A percentile compares a stretch with the other conserved stretches of the same genome.
Evolutionary conservation across 768 basidiomycete species (phyloP).

Genomic region (Trametopsis cervina): DNA sequence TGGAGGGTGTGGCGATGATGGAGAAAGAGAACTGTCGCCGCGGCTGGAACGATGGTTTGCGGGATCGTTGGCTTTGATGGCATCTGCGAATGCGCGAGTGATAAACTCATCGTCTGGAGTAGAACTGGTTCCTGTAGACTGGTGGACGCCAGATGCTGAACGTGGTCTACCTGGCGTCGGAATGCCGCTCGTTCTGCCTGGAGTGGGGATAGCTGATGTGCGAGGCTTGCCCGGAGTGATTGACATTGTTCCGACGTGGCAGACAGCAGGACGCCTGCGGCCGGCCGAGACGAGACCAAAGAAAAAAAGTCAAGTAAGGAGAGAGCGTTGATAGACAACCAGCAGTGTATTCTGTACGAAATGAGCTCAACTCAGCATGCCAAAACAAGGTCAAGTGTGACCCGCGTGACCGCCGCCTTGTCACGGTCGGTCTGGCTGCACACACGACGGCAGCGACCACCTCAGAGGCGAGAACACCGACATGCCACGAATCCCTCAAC

Average conservation of each 20-base stretch:
- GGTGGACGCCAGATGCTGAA: constrained; percentile 44
- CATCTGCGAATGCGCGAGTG: constrained; percentile 70
- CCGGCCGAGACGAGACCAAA: neutral
- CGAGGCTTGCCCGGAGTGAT: constrained; percentile 38
- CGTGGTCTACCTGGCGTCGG: constrained; percentile 70
- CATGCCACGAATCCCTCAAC: constrained; percentile 23
- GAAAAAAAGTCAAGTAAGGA: neutral
- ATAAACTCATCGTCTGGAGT: constrained; percentile 49
- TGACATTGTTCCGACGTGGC: constrained; percentile 25
- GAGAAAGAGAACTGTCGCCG: constrained; percentile 33
- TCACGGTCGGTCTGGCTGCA: constrained; percentile 1
- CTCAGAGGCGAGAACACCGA: neutral
- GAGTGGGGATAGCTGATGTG: constrained; percentile 38
- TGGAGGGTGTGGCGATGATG: constrained; percentile 35
- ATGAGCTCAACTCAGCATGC: neutral
- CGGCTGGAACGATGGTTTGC: constrained; percentile 53
- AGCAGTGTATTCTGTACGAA: neutral
- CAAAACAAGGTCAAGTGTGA: neutral
- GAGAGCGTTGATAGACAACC: neutral
- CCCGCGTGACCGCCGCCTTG: neutral
- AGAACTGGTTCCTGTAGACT: constrained; percentile 18
- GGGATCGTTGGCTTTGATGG: constrained; percentile 76
- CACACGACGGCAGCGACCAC: neutral
- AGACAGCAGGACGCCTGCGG: neutral
- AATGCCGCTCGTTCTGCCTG: constrained; percentile 42